These are phyloP conservation scores for Diphasiastrum complanatum DNA, from an alignment of 83 land plant genomes.

Conservation along the genomic window DNA sequence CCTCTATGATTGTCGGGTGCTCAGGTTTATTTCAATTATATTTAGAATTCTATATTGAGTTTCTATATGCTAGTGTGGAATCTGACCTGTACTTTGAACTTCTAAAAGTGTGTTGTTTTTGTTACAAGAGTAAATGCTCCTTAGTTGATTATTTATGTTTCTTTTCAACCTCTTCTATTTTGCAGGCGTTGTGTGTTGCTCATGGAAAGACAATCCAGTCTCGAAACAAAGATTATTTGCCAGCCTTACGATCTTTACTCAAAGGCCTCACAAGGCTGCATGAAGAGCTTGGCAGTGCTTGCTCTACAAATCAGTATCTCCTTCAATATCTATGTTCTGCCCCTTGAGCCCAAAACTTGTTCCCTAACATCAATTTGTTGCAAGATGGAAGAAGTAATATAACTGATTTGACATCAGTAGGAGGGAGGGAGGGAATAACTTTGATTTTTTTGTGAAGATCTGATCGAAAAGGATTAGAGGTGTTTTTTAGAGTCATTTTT, in stretches of 20 bases:
- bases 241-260: conserved; percentile 66
- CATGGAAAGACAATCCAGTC: conserved; percentile 63
- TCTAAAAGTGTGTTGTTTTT: background rate
- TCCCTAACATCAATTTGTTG: no score
- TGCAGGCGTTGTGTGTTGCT: conserved; percentile 73
- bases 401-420: no score
- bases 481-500: no score
- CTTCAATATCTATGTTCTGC: conserved; percentile 66
- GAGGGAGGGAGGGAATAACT: no score
- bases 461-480: no score
- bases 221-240: conserved; percentile 52
- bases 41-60: no score
- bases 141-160: background rate
- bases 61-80: no score
- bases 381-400: no score
- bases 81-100: background rate
- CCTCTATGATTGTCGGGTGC: no score
- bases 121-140: background rate
- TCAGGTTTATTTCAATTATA: no score
- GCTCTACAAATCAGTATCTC: conserved; percentile 77
- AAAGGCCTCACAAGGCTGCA: conserved; percentile 63
- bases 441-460: no score
- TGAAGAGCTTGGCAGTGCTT: conserved; percentile 64
- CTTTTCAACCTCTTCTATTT: background rate
- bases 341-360: no score